Base-by-base conservation (phyloP, 257 asterid species). In the Solanum ossicruentum region DNA sequence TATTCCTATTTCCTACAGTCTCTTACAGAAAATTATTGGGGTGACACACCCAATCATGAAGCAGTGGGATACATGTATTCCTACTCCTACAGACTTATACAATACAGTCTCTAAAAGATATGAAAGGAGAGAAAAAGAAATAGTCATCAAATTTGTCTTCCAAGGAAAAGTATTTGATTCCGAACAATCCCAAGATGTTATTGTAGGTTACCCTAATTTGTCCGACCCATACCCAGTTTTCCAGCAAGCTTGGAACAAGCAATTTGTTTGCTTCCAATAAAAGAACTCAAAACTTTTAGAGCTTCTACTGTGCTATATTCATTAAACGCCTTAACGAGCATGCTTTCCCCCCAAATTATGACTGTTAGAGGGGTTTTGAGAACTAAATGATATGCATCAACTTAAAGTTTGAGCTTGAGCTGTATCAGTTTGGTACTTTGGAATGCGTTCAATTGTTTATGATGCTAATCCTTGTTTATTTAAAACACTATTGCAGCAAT, bases 401-500 rank as follows among this genome's bases (percentile, higher is more conserved):
- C 82, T 77, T 52, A 77, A 77, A 51, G 16, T 26, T 77, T 16
- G 20, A 72, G 61, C 61, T 57, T 63, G 58, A 51, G 51, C 39
- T 15, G 36, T 21, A 57, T 66, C 36, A 21, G 13, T 85, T 61
- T 47, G 60, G 13, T 78, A 12, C 28, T 54, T n/a, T 26, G 39
- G 39, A 65, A 41, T 45, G 41, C 28, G 41, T 20, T 75, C 21
- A 45, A 9, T 41, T 23, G 45, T 60, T 80, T 28, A 47, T 43
- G n/a, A 78, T 41, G 45, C 49, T 57, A 10, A 43, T 51, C 26
- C 47, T 60, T 28, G 16, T 72, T 17, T 65, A 51, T 52, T 60
- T 41, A 60, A 12, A 55, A 61, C 63, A 69, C 70, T 17, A 70
- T 88, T 85, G 85, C 95, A 95, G 98, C 94, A 89, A 90, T 91